These are phyloP conservation scores for Saccharomycopsis guyanensis DNA, from an alignment of 805 yeast species.

Conservation along the genomic window DNA sequence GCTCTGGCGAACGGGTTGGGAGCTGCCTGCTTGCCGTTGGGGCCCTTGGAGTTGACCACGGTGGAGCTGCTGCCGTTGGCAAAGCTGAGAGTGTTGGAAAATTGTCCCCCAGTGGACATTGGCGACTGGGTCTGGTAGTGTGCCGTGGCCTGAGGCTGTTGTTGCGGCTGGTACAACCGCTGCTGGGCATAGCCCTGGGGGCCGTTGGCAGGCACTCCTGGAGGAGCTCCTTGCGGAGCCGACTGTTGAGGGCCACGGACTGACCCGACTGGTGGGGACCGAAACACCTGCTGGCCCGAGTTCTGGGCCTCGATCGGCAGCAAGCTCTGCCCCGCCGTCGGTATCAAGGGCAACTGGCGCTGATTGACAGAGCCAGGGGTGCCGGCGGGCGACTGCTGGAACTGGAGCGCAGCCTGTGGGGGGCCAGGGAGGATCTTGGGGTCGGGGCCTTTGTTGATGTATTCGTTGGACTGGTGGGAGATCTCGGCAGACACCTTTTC, in stretches of 20 bases:
- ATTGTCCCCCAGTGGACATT: neutral
- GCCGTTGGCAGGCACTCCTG: neutral
- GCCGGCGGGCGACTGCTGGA: constrained; percentile 14
- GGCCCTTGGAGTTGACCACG: neutral
- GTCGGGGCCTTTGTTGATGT: constrained; percentile 9
- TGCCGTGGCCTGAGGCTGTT: constrained; percentile 1
- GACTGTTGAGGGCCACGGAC: no score
- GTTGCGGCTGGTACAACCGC: constrained; percentile 25
- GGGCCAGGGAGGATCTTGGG: neutral
- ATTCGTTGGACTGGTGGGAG: constrained; percentile 9
- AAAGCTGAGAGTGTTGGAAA: neutral
- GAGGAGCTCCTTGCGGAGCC: constrained; percentile 1
- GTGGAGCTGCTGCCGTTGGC: neutral
- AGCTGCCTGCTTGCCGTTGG: neutral
- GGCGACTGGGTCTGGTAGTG: constrained; percentile 22
- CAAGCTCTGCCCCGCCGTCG: constrained; percentile 20
- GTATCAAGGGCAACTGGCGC: constrained; percentile 20
- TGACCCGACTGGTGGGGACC: no score
- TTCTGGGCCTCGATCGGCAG: constrained; percentile 10
- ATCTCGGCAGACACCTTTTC: constrained; percentile 16
- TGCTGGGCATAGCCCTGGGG: constrained; percentile 1
- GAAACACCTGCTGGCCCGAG: neutral
- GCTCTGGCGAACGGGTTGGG: constrained; percentile 25
- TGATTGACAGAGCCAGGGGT: constrained; percentile 14
- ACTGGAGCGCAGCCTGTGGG: constrained; percentile 10